Evolutionary conservation across 805 yeast species (phyloP).

Genomic region (Hagleromyces aurorensis): DNA sequence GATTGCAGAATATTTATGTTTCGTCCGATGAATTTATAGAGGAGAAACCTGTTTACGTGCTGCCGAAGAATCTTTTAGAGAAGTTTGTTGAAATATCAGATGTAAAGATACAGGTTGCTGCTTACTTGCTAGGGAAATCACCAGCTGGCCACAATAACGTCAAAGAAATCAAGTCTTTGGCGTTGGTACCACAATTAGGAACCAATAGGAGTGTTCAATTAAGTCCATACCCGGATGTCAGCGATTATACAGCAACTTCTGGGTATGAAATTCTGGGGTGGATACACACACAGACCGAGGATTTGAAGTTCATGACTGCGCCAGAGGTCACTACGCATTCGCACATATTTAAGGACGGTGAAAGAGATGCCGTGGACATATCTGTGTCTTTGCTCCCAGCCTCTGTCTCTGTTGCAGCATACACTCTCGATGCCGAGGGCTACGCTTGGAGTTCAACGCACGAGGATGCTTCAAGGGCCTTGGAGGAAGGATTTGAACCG

Average conservation of each 20-base stretch:
- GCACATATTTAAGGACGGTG: constrained; percentile 31
- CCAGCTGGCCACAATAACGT: constrained; percentile 64
- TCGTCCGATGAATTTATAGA: constrained; percentile 58
- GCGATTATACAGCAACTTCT: constrained; percentile 33
- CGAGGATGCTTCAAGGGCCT: constrained; percentile 43
- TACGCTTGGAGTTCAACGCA: constrained; percentile 68
- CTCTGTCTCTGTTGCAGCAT: constrained; percentile 68
- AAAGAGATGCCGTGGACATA: constrained; percentile 43
- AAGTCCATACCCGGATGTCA: constrained; percentile 31
- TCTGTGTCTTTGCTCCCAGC: constrained; percentile 75
- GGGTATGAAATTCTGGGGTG: constrained; percentile 80
- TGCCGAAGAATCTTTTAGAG: constrained; percentile 75
- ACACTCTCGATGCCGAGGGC: constrained; percentile 54
- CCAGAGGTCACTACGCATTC: constrained; percentile 59
- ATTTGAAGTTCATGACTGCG: constrained; percentile 54
- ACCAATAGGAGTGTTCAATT: constrained; percentile 56
- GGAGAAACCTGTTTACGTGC: constrained; percentile 55
- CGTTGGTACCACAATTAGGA: constrained; percentile 84
- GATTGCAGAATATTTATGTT: constrained; percentile 68
- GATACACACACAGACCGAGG: constrained; percentile 84
- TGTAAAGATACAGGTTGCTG: constrained; percentile 74
- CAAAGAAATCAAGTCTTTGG: constrained; percentile 71
- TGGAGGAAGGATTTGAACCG: constrained; percentile 62
- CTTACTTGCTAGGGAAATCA: constrained; percentile 68
- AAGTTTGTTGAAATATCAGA: constrained; percentile 78